Evolutionary conservation across 2,329 filamentous ascomycete species (phyloP).

Genomic region (Dactylellina parvicollis): DNA sequence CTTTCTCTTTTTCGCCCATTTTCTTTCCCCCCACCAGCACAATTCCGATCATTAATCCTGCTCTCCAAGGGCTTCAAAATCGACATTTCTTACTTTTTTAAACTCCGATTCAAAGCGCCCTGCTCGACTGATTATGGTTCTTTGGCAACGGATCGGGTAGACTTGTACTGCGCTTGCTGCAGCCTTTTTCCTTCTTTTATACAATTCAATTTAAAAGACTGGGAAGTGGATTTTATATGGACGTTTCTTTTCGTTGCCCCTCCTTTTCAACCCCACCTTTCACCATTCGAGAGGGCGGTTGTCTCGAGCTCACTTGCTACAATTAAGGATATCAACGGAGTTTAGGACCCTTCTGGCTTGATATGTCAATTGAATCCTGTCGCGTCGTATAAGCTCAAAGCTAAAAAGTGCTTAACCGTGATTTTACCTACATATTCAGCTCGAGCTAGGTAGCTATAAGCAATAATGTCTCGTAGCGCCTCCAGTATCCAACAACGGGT

Average conservation of each 20-base stretch:
- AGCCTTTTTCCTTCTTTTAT: not conserved
- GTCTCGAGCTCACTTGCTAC: not conserved
- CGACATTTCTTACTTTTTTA: slow-evolving; percentile 26
- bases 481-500: not conserved
- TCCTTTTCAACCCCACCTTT: slow-evolving; percentile 18
- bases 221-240: not conserved
- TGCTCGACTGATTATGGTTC: slow-evolving; percentile 10
- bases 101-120: slow-evolving; percentile 39
- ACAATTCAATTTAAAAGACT: not conserved
- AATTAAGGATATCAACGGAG: not conserved
- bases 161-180: slow-evolving; percentile 13
- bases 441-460: not conserved
- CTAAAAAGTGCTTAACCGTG: not conserved
- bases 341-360: not conserved
- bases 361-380: not conserved
- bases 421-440: not conserved
- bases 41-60: slow-evolving; percentile 2
- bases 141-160: slow-evolving; percentile 33
- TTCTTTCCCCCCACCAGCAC: slow-evolving; percentile 17
- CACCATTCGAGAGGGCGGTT: not conserved
- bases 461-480: not conserved
- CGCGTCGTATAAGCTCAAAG: not conserved
- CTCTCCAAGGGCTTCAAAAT: slow-evolving; percentile 12
- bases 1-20: not conserved
- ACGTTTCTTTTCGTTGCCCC: slow-evolving; percentile 10